Evolutionary conservation across 2,329 filamentous ascomycete species (phyloP).

Genomic region (Colletotrichum orchidophilum): DNA sequence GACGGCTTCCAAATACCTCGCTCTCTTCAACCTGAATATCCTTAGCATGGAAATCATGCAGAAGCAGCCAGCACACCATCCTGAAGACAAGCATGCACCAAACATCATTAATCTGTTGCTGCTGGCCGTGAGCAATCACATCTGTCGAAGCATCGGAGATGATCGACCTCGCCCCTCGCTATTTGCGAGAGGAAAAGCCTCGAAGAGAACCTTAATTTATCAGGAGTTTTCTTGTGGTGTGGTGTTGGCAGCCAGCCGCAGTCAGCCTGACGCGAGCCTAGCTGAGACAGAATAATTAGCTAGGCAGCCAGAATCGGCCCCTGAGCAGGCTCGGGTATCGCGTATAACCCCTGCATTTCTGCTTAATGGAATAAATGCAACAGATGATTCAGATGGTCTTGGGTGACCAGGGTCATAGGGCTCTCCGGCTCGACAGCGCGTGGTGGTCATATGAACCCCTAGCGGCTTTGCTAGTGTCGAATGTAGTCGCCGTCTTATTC

Average conservation of each 20-base stretch:
- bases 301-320: neutral
- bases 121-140: neutral
- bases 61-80: constrained; percentile 49
- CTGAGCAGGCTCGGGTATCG: neutral
- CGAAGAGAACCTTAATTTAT: neutral
- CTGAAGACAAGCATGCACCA: constrained; percentile 49
- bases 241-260: neutral
- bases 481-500: neutral
- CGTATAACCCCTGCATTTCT: neutral
- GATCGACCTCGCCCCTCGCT: constrained; percentile 11
- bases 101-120: constrained; percentile 35
- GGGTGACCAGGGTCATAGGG: neutral
- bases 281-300: neutral
- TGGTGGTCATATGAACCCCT: neutral
- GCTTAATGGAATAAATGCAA: neutral
- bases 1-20: constrained; percentile 45
- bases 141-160: constrained; percentile 13
- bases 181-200: neutral
- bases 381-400: neutral
- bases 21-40: constrained; percentile 45
- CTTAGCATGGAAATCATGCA: constrained; percentile 49
- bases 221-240: neutral
- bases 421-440: neutral
- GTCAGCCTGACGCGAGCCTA: neutral
- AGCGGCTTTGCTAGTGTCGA: neutral